phyloP scores from a whole-genome alignment of 345 rosid genomes.

The Populus davidiana region DNA sequence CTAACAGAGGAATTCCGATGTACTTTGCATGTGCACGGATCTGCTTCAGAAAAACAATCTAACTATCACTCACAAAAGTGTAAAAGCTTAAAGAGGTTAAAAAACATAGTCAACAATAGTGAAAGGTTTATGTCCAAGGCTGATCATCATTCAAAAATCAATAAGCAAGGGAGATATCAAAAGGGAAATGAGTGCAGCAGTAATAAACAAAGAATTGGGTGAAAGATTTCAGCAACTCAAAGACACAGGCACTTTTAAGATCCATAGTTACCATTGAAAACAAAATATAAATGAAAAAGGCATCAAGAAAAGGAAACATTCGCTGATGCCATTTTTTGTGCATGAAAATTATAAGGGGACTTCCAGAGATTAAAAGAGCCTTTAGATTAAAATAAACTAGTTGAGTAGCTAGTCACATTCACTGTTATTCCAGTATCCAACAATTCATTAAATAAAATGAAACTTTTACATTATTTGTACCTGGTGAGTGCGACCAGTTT shows the following conservation, averaged over 20 bases:
- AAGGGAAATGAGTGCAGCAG: neutral
- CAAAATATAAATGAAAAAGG: too few relatives aligned
- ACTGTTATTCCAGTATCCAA: neutral
- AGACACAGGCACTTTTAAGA: neutral
- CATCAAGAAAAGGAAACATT: too few relatives aligned
- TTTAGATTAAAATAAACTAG: too few relatives aligned
- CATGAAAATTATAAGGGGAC: too few relatives aligned
- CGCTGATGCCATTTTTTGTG: too few relatives aligned
- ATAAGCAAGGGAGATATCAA: neutral
- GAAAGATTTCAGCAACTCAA: neutral
- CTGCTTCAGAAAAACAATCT: slow-evolving; percentile 33
- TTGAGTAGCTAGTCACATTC: too few relatives aligned
- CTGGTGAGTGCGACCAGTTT: slow-evolving; percentile 99
- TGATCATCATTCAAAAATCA: neutral
- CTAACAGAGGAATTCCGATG: slow-evolving; percentile 70
- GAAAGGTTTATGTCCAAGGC: neutral
- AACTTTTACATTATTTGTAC: slow-evolving; percentile 30
- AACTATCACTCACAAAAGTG: neutral
- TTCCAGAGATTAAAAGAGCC: too few relatives aligned
- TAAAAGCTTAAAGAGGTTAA: neutral
- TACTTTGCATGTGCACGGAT: slow-evolving; percentile 94
- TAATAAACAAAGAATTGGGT: neutral
- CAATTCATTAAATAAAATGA: neutral
- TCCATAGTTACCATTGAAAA: too few relatives aligned
- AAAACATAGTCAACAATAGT: neutral